Percentiles rank a stretch among this genome's conserved stretches.
phyloP scores from a whole-genome alignment of 192 early-diverging fungal species.

The Coemansia sp. region DNA sequence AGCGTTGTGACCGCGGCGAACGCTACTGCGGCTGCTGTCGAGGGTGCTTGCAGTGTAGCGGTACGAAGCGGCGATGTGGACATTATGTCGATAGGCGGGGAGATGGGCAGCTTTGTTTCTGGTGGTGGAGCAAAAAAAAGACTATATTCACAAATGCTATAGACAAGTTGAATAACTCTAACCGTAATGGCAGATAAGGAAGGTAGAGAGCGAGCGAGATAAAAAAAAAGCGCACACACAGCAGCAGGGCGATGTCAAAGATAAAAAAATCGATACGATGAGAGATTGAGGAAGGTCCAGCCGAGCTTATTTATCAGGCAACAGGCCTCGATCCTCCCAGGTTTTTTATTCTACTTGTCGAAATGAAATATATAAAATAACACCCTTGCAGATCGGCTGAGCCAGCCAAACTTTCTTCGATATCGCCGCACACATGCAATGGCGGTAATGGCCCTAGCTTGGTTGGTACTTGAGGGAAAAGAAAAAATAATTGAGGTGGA shows the following conservation, averaged over 20 bases:
- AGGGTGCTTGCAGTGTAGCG: conserved; percentile 18
- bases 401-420: not conserved
- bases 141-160: conserved; percentile 4
- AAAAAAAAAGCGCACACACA: not conserved
- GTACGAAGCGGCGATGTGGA: conserved; percentile 19
- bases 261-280: not conserved
- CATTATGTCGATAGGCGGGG: conserved; percentile 15
- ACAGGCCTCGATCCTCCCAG: not conserved
- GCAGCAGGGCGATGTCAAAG: not conserved
- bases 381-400: not conserved
- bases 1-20: conserved; percentile 24
- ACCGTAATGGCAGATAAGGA: not conserved
- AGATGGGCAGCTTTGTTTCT: not conserved
- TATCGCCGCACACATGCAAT: not conserved
- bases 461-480: not conserved
- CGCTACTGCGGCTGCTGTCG: conserved; percentile 37
- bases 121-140: not conserved
- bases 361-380: no score
- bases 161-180: not conserved
- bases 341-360: not conserved
- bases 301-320: not conserved
- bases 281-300: not conserved
- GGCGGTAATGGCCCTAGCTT: not conserved
- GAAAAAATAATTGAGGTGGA: not conserved
- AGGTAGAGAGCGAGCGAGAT: no score